Conservation (phyloP, 23 red algal species). For the Gracilaria gracilis region DNA sequence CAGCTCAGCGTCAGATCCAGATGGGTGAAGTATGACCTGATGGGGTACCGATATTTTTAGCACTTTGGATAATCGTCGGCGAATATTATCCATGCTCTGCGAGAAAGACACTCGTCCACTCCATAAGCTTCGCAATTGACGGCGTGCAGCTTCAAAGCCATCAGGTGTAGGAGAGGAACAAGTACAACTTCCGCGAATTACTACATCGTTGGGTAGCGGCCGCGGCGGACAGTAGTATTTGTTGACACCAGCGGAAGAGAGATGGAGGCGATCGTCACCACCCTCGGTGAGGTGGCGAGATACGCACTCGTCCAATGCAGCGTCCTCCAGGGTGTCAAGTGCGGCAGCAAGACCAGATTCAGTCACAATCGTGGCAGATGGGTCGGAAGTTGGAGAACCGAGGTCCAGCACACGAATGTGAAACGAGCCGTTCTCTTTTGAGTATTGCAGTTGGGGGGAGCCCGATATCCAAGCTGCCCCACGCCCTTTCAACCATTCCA, state of each 20-base stretch:
- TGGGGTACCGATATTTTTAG: slow-evolving; percentile 65
- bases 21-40: slow-evolving; percentile 78
- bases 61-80: slow-evolving; percentile 41
- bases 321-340: slow-evolving; percentile 73
- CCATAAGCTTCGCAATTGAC: slow-evolving; percentile 58
- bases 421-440: slow-evolving; percentile 59
- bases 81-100: slow-evolving; percentile 32
- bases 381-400: slow-evolving; percentile 44
- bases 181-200: slow-evolving; percentile 81
- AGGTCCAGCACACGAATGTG: slow-evolving; percentile 51
- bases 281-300: slow-evolving; percentile 77
- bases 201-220: slow-evolving; percentile 43
- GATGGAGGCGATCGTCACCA: slow-evolving; percentile 87
- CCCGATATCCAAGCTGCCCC: slow-evolving; percentile 75
- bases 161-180: slow-evolving; percentile 82
- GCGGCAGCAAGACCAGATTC: slow-evolving; percentile 69
- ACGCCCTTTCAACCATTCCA: slow-evolving; percentile 68
- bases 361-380: slow-evolving; percentile 57
- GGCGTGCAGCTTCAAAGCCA: slow-evolving; percentile 77
- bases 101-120: slow-evolving; percentile 49
- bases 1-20: slow-evolving; percentile 84
- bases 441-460: slow-evolving; percentile 61
- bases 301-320: slow-evolving; percentile 77
- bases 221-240: slow-evolving; percentile 80
- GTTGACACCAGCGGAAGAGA: slow-evolving; percentile 77